Conservation (phyloP, 176 grass and related monocot species). For the Oryza nivara region DNA sequence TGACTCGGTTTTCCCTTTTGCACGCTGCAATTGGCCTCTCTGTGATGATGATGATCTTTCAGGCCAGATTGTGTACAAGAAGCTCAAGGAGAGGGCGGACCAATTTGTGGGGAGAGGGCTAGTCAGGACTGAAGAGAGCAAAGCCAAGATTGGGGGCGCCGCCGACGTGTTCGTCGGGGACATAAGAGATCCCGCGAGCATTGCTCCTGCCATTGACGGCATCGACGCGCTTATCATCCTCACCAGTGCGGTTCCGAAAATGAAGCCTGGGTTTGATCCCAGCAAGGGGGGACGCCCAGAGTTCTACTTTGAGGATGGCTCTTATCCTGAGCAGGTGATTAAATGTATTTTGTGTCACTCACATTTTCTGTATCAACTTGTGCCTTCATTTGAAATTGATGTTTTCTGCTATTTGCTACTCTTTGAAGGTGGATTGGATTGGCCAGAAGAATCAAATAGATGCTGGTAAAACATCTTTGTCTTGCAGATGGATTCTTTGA, state of each 20-base stretch:
- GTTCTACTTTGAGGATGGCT: constrained; percentile 87
- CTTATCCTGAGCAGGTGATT: constrained; percentile 77
- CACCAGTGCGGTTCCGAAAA: constrained; percentile 81
- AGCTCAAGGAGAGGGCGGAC: constrained; percentile 73
- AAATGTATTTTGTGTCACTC: not conserved
- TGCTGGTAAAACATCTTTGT: constrained; percentile 51
- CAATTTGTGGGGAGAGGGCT: constrained; percentile 63
- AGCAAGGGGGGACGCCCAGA: constrained; percentile 78
- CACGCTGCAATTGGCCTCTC: not conserved
- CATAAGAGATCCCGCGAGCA: constrained; percentile 61
- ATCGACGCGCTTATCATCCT: constrained; percentile 90
- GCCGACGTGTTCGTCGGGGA: constrained; percentile 82
- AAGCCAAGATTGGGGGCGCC: constrained; percentile 54
- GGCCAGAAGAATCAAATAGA: constrained; percentile 98
- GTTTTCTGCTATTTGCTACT: not conserved
- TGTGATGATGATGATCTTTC: not conserved
- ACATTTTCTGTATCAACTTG: not conserved
- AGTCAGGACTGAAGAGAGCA: constrained; percentile 80
- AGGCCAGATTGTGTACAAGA: constrained; percentile 94
- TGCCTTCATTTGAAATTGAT: constrained; percentile 16
- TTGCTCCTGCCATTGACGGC: constrained; percentile 67
- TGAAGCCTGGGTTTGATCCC: constrained; percentile 89
- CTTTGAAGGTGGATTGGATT: constrained; percentile 87
- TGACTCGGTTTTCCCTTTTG: not conserved
- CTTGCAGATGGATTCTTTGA: constrained; percentile 15